phyloP scores from a whole-genome alignment of 2,329 filamentous ascomycete genomes.

The Aspergillus neoniger region DNA sequence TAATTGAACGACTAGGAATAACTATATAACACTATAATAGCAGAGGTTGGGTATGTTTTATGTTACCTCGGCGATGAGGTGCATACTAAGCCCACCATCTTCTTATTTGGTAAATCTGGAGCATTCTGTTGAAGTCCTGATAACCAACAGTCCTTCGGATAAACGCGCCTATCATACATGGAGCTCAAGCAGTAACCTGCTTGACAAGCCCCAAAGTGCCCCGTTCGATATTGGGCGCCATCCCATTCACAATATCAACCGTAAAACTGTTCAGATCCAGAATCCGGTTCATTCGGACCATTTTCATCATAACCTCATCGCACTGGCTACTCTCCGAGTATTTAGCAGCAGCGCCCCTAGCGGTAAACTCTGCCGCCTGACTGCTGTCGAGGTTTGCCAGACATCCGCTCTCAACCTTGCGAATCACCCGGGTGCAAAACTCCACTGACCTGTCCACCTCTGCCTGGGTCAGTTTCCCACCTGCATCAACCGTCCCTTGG shows the following conservation, averaged over 20 bases:
- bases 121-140: no score
- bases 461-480: background rate
- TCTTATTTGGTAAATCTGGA: no score
- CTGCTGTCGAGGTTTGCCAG: background rate
- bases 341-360: background rate
- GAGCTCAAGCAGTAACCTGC: no score
- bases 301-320: background rate
- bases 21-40: no score
- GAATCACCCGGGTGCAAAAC: background rate
- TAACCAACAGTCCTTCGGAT: no score
- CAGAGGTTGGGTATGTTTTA: no score
- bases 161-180: no score
- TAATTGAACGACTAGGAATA: no score
- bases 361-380: background rate
- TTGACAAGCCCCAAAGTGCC: background rate
- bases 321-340: background rate
- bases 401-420: background rate
- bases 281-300: background rate
- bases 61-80: no score
- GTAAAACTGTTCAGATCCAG: background rate
- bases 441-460: background rate
- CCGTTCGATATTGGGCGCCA: background rate
- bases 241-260: background rate
- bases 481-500: background rate
- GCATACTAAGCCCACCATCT: no score